Conservation (phyloP, 257 asterid genomes). For the Solanum chaucha region DNA sequence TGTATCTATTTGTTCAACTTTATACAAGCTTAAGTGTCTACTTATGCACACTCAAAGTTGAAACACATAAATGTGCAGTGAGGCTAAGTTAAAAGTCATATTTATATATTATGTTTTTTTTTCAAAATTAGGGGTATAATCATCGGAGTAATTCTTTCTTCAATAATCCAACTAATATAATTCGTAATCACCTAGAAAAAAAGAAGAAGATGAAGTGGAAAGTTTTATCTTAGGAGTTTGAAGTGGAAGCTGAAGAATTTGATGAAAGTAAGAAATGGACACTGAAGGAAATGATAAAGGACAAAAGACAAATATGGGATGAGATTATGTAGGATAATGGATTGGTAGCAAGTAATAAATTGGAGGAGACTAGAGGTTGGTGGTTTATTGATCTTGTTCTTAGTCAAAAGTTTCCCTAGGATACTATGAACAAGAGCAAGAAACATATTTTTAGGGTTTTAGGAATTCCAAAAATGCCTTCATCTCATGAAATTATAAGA, state of each 20-base stretch:
- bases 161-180: too few relatives aligned
- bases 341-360: conserved; percentile 17
- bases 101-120: too few relatives aligned
- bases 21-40: too few relatives aligned
- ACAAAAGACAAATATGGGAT: conserved; percentile 18
- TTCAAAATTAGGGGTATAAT: too few relatives aligned
- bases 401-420: not conserved
- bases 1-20: too few relatives aligned
- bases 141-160: too few relatives aligned
- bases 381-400: conserved; percentile 4
- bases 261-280: conserved; percentile 8
- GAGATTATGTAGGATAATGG: conserved; percentile 20
- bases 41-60: too few relatives aligned
- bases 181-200: too few relatives aligned
- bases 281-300: conserved; percentile 22
- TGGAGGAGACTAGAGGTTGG: conserved; percentile 1
- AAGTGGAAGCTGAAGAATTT: conserved; percentile 12
- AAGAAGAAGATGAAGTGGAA: too few relatives aligned
- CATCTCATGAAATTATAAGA: conserved; percentile 10
- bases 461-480: conserved; percentile 16
- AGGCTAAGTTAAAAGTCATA: too few relatives aligned
- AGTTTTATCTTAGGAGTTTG: not conserved
- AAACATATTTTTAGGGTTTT: conserved; percentile 21
- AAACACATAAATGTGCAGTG: too few relatives aligned
- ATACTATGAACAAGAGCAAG: conserved; percentile 19